Evolutionary conservation across 176 grass and related monocot genomes (phyloP).

Genomic region (Aegilops longissima): DNA sequence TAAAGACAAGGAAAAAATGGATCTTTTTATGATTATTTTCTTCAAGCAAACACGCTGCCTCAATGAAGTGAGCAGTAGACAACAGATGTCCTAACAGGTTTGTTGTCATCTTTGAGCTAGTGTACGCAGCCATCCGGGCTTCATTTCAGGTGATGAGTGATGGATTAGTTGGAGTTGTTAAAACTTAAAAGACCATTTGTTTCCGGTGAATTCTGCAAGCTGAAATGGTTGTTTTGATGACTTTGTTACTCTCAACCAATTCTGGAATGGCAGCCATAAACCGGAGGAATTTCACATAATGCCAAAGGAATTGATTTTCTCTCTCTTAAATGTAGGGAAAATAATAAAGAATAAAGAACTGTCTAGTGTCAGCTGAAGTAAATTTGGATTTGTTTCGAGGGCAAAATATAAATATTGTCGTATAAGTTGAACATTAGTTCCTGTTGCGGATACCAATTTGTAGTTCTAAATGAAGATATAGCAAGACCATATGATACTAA

Average conservation of each 20-base stretch:
- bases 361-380: background rate
- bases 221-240: conserved; percentile 31
- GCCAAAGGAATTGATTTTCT: no score
- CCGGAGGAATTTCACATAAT: background rate
- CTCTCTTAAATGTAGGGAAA: background rate
- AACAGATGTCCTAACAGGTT: background rate
- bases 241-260: conserved; percentile 30
- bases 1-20: no score
- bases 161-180: conserved; percentile 41
- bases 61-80: conserved; percentile 4
- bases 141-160: conserved; percentile 33
- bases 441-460: no score
- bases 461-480: no score
- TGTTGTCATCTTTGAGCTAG: conserved; percentile 47
- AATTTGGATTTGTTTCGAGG: background rate
- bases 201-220: conserved; percentile 64
- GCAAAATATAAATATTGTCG: background rate
- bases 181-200: conserved; percentile 59
- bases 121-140: conserved; percentile 49
- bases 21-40: background rate
- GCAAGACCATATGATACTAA: no score
- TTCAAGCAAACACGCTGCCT: background rate
- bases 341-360: background rate
- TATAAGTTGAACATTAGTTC: background rate
- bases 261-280: conserved; percentile 21